Evolutionary conservation across 805 yeast genomes (phyloP), one percentile per base, ranked within the genome.

Genomic region (Maudiozyma barnettii): DNA sequence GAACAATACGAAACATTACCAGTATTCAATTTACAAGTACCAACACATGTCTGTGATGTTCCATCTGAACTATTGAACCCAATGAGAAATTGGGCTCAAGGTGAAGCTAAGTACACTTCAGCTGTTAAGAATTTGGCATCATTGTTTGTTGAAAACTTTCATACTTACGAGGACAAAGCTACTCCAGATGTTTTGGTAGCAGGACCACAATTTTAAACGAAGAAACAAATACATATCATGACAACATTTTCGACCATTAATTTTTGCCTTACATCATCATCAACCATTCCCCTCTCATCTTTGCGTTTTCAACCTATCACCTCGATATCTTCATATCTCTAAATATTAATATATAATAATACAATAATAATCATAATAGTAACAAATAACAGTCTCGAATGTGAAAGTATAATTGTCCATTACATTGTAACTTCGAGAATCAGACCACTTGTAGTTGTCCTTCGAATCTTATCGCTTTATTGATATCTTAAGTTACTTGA

Each of bases 41-140:
- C 99, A 70, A 87, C 76, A 65, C 59, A 79, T 38, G 84, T 83
- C 58, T 79, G 81, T 52, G 59, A 56, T 48, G 98, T 91, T 51
- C 98, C 99, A 54, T 45, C 74, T 20, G 90, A 84, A 63, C 67
- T 91, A 52, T 77, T 91, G 64, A 89, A 91, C 71, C 99, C 99
- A 52, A 74, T 89, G 50, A 80, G 73, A 58, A 79, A 82, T 55
- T 88, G 96, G 95, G 71, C 75, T 52, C 77, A 72, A 51, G 83
- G 84, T 49, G 57, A 64, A 45, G 74, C 61, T 14, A 77, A 76
- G 56, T 81, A 78, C 67, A 59, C 58, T 40, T 54, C 55, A 36
- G 84, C 83, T 65, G 83, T 82, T 51, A 66, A 67, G 49, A 74
- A 76, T 50, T 81, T 91, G 65, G 97, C 89, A 38, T 66, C 69